Evolutionary conservation across 495 filamentous ascomycete genomes (phyloP), one percentile per base, ranked within the genome.

Genomic region (Aspergillus biplanus): DNA sequence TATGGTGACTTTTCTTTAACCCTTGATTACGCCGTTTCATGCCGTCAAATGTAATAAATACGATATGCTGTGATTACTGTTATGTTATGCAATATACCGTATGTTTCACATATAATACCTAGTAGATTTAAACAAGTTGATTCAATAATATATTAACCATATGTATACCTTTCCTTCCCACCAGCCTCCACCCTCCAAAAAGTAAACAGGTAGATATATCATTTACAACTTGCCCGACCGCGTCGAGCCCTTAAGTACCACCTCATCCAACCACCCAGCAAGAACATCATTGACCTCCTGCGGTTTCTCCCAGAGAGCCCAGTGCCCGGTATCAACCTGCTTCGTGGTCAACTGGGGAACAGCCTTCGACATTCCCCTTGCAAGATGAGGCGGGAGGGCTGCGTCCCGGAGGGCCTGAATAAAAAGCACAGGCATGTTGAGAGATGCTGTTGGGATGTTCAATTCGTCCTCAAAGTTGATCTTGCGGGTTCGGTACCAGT

Each of bases 391-490:
- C 37, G 86, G 87, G 57, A 97, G 74, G 37, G 88, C 89, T 6
- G 39, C 69, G 65, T 97, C 92, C 39, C 82, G 80, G n/a, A 78
- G 81, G 0, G 90, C 93, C 61, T 83, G 81, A 55, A 99, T 82
- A 68, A 93, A 89, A 63, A 97, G 80, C 9, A 86, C 79, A 11
- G 94, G 94, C 52, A 87, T 76, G 16, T 84, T 78, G 63, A 96
- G 84, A 33, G 69, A 82, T 56, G 63, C 64, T n/a, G 58, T 66
- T 5, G 76, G 72, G 64, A 82, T 83, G 69, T 73, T 75, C 47
- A 83, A 69, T 66, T 97, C 94, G 56, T 97, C 91, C 9, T 90
- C 80, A 69, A 81, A 89, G 71, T 97, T 97, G 57, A 89, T 72
- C 71, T 86, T 69, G 1, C 80, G 73, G 3, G 86, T 90, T 15